Conservation (phyloP, 441 rosid species). For the Eruca vesicaria region DNA sequence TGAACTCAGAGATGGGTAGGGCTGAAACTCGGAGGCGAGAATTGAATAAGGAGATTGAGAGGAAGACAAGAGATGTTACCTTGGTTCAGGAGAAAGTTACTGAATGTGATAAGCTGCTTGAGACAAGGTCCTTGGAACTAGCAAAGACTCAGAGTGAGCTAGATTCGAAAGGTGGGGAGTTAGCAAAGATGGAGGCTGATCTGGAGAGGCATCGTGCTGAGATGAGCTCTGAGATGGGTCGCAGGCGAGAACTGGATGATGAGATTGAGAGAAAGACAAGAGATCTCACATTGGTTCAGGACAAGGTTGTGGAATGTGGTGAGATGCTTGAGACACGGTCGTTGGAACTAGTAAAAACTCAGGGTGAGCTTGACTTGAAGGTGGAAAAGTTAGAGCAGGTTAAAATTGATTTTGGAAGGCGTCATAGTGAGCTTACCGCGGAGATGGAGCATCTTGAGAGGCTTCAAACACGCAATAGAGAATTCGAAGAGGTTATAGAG, state of each 20-base stretch:
- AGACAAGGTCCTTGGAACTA: constrained; percentile 4
- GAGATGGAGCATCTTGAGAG: background rate
- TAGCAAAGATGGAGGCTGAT: too few species aligned
- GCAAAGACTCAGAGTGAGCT: too few species aligned
- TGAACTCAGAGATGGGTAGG: background rate
- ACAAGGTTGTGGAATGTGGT: background rate
- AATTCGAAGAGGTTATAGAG: background rate
- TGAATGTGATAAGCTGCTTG: background rate
- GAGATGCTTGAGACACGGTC: constrained; percentile 2
- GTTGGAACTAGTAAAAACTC: constrained; percentile 22
- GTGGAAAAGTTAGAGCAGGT: background rate
- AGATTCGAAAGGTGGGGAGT: too few species aligned
- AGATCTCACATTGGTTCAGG: background rate
- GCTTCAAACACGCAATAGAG: background rate
- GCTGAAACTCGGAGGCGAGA: background rate
- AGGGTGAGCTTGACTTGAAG: background rate
- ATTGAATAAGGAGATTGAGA: constrained; percentile 4
- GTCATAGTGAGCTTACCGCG: background rate
- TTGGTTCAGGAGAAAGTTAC: background rate
- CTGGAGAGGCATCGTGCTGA: too few species aligned
- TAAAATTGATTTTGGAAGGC: background rate
- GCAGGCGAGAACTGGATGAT: background rate
- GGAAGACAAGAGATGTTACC: background rate
- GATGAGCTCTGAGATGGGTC: too few species aligned
- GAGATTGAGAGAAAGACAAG: background rate